Percentiles rank a stretch among this genome's conserved stretches.
phyloP scores from a whole-genome alignment of 768 basidiomycete species.

The Omphalotus guepiniiformis region DNA sequence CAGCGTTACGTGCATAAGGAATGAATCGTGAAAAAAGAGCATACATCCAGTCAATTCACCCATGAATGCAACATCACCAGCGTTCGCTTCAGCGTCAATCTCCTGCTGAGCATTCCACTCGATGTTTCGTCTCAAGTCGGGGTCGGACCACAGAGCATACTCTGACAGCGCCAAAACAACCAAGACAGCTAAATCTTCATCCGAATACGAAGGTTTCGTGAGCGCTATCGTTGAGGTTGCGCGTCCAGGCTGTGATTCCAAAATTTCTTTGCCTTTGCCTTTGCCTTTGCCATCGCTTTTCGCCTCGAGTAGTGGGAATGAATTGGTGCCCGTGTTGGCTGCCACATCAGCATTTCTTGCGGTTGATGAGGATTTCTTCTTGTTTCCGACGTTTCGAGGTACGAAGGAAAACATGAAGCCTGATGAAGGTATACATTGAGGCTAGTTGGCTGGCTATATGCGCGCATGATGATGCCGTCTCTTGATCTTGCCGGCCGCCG shows the following conservation, averaged over 20 bases:
- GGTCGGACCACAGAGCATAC: slow-evolving; percentile 62
- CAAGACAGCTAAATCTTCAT: slow-evolving; percentile 28
- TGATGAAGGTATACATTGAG: too few species aligned
- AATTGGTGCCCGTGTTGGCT: neutral
- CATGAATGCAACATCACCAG: slow-evolving; percentile 10
- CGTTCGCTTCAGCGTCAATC: slow-evolving; percentile 11
- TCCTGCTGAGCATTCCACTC: slow-evolving; percentile 26
- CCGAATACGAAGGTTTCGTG: slow-evolving; percentile 11
- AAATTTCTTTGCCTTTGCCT: neutral
- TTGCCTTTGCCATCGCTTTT: neutral
- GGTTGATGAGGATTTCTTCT: slow-evolving; percentile 16
- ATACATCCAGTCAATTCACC: slow-evolving; percentile 41
- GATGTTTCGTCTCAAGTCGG: slow-evolving; percentile 47
- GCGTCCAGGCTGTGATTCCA: too few species aligned
- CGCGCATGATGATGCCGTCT: too few species aligned
- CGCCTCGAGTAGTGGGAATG: neutral
- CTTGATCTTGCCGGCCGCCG: too few species aligned
- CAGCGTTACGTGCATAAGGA: slow-evolving; percentile 7
- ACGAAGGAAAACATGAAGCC: slow-evolving; percentile 49
- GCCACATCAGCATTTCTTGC: neutral
- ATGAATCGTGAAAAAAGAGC: slow-evolving; percentile 20
- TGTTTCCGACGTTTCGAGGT: slow-evolving; percentile 43
- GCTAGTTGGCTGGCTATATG: too few species aligned
- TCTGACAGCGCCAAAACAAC: slow-evolving; percentile 64
- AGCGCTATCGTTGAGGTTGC: too few species aligned